phyloP scores from a whole-genome alignment of 1,284 basidiomycete genomes.

The Athelia psychrophila region DNA sequence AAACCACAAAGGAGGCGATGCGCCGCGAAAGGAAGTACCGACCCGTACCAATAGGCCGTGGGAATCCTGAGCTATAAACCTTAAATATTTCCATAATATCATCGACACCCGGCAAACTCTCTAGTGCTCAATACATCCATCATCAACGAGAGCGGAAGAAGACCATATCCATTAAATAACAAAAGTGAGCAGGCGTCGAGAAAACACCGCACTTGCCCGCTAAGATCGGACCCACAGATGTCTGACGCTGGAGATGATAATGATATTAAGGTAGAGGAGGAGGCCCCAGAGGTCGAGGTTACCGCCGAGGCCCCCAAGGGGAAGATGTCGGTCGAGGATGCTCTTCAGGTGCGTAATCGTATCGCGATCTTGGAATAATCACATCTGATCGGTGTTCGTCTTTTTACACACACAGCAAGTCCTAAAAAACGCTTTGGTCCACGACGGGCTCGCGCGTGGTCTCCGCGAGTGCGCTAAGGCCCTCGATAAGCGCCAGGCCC shows the following conservation, averaged over 20 bases:
- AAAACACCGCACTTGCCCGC: conserved; percentile 5
- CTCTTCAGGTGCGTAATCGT: conserved; percentile 77
- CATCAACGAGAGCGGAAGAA: conserved; percentile 93
- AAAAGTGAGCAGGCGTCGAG: conserved; percentile 45
- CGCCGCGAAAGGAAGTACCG: too few species aligned
- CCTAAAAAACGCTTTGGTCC: conserved; percentile 93
- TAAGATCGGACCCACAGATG: conserved; percentile 48
- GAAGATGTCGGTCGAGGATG: conserved; percentile 96
- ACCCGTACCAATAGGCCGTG: too few species aligned
- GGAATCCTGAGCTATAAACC: too few species aligned
- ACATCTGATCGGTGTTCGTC: too few species aligned
- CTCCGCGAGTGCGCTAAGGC: conserved; percentile 98
- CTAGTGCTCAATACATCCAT: too few species aligned
- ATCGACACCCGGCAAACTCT: too few species aligned
- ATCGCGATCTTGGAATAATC: background rate
- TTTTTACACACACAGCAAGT: conserved; percentile 67
- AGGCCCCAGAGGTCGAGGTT: conserved; percentile 82
- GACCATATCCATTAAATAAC: conserved; percentile 41
- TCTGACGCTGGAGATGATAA: conserved; percentile 99
- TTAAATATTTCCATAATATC: too few species aligned
- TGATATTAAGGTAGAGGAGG: conserved; percentile 73
- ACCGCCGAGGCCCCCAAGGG: conserved; percentile 86
- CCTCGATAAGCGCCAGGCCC: conserved; percentile 97
- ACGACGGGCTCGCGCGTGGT: conserved; percentile 98
- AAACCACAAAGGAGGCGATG: too few species aligned